Base-by-base conservation (phyloP, 495 filamentous ascomycete genomes). In the Opeltia flavorubescens region DNA sequence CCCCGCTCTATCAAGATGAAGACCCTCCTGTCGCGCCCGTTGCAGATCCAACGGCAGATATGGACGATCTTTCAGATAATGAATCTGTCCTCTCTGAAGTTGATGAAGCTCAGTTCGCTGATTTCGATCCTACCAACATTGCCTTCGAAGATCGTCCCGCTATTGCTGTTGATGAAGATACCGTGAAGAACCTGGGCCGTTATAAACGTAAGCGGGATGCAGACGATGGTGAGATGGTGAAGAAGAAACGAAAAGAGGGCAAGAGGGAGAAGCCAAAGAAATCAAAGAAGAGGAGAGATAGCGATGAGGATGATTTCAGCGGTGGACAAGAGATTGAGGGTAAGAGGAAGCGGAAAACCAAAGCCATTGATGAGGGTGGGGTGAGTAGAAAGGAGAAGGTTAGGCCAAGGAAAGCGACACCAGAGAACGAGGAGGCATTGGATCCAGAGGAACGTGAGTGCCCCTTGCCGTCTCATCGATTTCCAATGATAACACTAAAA, bases 1-100 rank as follows among this genome's bases (percentile, higher is more conserved):
- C 64, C 12, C 50, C 59, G 8, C 58, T 64, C 17, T 66, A 71
- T 25, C 70, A 73, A 51, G 66, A 67, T 43, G 52, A 66, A 47
- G 60, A 64, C 3, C 56, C 61, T 15, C 59, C 62, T 24, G 54
- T 58, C 13, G 58, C 62, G 6, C 65, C 66, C 2, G 48, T 63
- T 23, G 59, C 45, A 11, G 57, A 62, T 18, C 60, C 68, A 11
- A 54, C 49, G 46, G 43, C 57, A 42, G 51, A 55, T 30, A 35
- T 54, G 26, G 61, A 64, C n/a, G 68, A 63, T 41, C 54, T 71
- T n/a, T 83, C 81, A 1, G 86, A 89, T 53, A 76, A 83, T 50
- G 85, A 89, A 27, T 86, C 84, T n/a, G 76, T 84, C 44, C 76
- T 94, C 13, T 95, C 89, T 8, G 91, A 98, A 61, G 81, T 98